Conservation (phyloP, 345 rosid species). For the Erucastrum elatum region DNA sequence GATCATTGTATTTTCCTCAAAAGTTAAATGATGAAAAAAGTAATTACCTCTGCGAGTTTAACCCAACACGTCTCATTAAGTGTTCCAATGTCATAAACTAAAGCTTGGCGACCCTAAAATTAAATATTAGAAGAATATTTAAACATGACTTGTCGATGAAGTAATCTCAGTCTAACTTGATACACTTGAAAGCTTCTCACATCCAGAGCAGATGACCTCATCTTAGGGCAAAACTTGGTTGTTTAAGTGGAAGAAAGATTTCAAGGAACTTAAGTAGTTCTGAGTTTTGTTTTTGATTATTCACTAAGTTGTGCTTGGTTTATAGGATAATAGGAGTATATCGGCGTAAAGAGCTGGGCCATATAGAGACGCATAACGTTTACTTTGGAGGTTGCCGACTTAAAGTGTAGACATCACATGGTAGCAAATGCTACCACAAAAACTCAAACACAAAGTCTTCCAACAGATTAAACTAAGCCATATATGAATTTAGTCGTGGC, state of each 20-base stretch:
- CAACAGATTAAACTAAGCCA: no score
- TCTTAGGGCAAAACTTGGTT: slow-evolving; percentile 18
- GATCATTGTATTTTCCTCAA: neutral
- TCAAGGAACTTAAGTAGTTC: neutral
- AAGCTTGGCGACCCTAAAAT: slow-evolving; percentile 72
- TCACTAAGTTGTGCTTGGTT: slow-evolving; percentile 1
- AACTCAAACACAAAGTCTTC: no score
- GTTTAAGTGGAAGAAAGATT: neutral
- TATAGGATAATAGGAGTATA: neutral
- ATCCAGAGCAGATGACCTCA: slow-evolving; percentile 21
- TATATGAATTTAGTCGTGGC: no score
- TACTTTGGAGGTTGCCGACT: no score
- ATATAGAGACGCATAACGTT: neutral
- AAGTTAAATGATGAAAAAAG: slow-evolving; percentile 7
- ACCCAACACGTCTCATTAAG: slow-evolving; percentile 85
- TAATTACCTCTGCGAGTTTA: slow-evolving; percentile 70
- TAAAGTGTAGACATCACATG: no score
- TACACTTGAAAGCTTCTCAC: slow-evolving; percentile 33
- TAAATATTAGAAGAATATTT: slow-evolving; percentile 3
- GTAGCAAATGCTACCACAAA: no score
- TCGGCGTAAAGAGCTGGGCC: neutral
- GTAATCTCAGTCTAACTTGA: slow-evolving; percentile 28
- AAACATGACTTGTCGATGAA: slow-evolving; percentile 36
- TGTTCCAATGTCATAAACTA: slow-evolving; percentile 80
- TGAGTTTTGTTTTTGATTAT: neutral